These are phyloP conservation scores for Linum lewisii DNA, from an alignment of 345 rosid species.

Conservation along the genomic window DNA sequence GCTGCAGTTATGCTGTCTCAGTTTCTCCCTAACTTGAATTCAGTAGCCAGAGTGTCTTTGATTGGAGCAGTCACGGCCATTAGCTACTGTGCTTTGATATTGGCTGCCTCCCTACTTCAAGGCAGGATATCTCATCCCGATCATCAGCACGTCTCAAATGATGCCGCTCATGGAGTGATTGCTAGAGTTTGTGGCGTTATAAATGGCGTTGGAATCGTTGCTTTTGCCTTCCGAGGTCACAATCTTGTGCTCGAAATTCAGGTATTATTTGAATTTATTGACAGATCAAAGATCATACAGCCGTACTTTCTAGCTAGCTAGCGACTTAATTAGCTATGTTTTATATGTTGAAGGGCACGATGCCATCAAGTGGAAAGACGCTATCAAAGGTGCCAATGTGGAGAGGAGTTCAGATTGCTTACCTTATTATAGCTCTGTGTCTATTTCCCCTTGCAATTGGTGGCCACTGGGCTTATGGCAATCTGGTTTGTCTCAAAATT, in stretches of 20 bases:
- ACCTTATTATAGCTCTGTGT: slow-evolving; percentile 36
- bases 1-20: slow-evolving; percentile 36
- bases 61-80: slow-evolving; percentile 51
- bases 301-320: no score
- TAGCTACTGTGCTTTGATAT: slow-evolving; percentile 37
- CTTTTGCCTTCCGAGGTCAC: slow-evolving; percentile 59
- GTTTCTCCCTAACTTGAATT: slow-evolving; percentile 50
- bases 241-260: slow-evolving; percentile 57
- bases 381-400: slow-evolving; percentile 50
- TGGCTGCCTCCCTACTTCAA: slow-evolving; percentile 29
- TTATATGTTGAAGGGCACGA: slow-evolving; percentile 38
- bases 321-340: not conserved
- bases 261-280: slow-evolving; percentile 15
- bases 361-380: slow-evolving; percentile 41
- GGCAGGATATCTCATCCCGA: slow-evolving; percentile 3
- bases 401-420: slow-evolving; percentile 49
- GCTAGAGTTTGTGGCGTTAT: slow-evolving; percentile 20
- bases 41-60: slow-evolving; percentile 52
- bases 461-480: slow-evolving; percentile 46
- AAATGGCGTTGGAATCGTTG: slow-evolving; percentile 44
- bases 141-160: slow-evolving; percentile 25
- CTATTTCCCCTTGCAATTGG: slow-evolving; percentile 49
- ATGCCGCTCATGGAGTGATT: slow-evolving; percentile 9
- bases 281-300: not conserved
- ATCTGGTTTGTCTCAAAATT: slow-evolving; percentile 25